Evolutionary conservation across 805 yeast genomes (phyloP), one percentile per base, ranked within the genome.

Genomic region (Candida chauliodis): DNA sequence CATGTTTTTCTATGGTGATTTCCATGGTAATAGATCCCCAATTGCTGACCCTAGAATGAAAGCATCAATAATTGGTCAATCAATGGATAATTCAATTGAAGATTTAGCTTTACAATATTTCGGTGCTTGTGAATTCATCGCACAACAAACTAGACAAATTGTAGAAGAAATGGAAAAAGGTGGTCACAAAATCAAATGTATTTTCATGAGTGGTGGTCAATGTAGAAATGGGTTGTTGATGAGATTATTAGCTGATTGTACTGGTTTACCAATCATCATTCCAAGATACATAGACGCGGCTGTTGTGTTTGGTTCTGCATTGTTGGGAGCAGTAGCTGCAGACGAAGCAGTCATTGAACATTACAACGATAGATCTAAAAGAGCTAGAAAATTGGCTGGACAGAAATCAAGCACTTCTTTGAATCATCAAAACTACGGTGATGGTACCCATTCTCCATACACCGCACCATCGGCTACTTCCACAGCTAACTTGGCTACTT

Each of bases 21-120:
- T 84, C 61, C 95, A 90, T 59, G 99, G 99, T 29, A 93, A 93
- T 66, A 73, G 99, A 59, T 86, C 96, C 1, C 99, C 99, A n/a
- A 81, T 93, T 50, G 97, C 98, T 9, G 97, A 93, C 55, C 89
- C 95, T 8, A 66, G 73, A 41, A 93, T 93, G 99, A 76, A 84
- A 41, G 97, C 97, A 8, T 77, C 90, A 2, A 82, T 93, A 43
- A 83, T 89, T 48, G 99, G 99, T 3, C 89, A 85, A 53, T 78
- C 91, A 2, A 87, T 93, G 95, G 98, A 93, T 58, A 67, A 76
- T 8, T 81, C 95, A 0, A 68, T 93, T 29, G 87, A 89, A 50
- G 87, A 85, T 45, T 69, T 93, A 49, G 96, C 97, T 1, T 59
- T 87, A 43, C 82, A 79, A 49, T 93, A 93, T 56, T 74, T 90